A percentile compares a stretch with the other conserved stretches of the same genome.
Evolutionary conservation across 2,329 filamentous ascomycete genomes (phyloP).

Genomic region (Elsinoe necatrix): DNA sequence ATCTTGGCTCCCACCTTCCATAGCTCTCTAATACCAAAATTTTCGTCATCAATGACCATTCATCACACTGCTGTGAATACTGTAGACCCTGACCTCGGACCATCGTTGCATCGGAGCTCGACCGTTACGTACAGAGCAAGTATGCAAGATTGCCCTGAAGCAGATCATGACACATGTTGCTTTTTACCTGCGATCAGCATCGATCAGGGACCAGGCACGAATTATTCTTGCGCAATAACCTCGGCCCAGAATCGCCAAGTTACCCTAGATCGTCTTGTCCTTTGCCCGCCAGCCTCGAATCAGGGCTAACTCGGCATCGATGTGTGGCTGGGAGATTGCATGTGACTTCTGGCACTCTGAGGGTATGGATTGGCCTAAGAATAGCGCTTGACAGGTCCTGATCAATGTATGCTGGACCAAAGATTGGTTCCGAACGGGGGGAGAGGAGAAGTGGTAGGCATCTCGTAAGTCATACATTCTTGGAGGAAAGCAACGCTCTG

Average conservation of each 20-base stretch:
- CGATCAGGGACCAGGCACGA: not conserved
- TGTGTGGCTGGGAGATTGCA: not conserved
- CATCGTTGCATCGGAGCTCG: no score
- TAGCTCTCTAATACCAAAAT: not conserved
- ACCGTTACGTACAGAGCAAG: no score
- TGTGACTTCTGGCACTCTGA: not conserved
- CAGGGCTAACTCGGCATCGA: not conserved
- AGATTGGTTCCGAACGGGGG: not conserved
- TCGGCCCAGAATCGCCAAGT: not conserved
- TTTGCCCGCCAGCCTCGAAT: not conserved
- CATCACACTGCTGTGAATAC: no score
- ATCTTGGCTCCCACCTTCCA: not conserved
- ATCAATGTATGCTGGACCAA: not conserved
- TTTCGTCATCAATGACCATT: not conserved
- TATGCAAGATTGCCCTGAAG: not conserved
- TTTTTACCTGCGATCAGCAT: not conserved
- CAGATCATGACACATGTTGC: not conserved
- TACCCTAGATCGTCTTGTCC: not conserved
- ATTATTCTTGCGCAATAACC: not conserved
- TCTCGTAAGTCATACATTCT: constrained; percentile 6
- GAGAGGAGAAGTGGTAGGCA: not conserved
- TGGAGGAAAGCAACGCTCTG: not conserved
- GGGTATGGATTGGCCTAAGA: not conserved
- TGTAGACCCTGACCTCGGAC: no score
- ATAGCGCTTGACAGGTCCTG: not conserved